Conservation (phyloP, 2,329 filamentous ascomycete species). For the Neurospora crassa region DNA sequence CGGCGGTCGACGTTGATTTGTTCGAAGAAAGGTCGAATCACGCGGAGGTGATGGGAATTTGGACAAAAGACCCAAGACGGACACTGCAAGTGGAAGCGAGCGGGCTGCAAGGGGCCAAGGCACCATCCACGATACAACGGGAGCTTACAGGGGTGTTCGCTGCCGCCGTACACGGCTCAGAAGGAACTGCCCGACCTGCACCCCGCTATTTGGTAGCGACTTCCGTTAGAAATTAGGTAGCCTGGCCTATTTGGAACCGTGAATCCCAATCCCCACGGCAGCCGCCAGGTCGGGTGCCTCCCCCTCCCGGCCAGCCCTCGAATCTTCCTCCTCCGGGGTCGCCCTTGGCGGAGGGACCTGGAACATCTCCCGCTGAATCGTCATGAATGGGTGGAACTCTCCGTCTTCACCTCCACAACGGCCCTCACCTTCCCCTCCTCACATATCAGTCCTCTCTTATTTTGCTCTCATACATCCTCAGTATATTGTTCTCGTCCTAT, state of each 20-base stretch:
- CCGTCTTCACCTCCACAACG: background rate
- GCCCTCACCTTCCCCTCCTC: background rate
- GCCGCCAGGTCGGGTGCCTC: background rate
- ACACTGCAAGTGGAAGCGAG: background rate
- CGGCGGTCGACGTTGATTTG: background rate
- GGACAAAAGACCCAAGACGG: background rate
- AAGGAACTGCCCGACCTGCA: background rate
- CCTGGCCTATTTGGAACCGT: background rate
- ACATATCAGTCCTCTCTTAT: background rate
- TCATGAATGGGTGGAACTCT: background rate
- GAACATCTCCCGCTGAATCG: background rate
- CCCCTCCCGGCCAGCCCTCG: too few relatives aligned
- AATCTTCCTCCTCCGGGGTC: too few relatives aligned
- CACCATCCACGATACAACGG: background rate
- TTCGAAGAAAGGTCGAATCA: background rate
- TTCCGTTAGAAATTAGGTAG: background rate
- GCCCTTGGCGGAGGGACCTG: too few relatives aligned
- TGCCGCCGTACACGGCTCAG: background rate
- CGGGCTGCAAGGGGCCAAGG: background rate
- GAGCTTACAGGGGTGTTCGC: background rate
- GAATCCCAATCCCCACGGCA: background rate
- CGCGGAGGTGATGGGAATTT: background rate
- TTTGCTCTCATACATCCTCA: background rate
- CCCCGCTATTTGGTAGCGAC: background rate
- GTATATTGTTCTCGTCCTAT: background rate